Evolutionary conservation across 2,329 filamentous ascomycete species (phyloP), one percentile per base, ranked within the genome.

Genomic region (Colletotrichum eleusines): DNA sequence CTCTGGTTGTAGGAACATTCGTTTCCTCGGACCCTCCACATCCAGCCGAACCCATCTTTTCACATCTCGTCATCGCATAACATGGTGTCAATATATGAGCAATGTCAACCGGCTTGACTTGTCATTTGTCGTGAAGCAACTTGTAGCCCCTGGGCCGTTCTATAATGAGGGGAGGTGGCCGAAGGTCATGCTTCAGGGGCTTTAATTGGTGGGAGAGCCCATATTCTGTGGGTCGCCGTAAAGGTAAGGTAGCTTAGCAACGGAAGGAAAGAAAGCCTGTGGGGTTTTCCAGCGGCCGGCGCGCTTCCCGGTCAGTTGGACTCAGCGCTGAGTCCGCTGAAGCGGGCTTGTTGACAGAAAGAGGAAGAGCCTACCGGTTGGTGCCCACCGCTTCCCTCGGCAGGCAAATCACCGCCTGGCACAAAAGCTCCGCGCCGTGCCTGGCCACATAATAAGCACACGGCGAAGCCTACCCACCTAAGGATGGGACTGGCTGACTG

Each of bases 361-460:
- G 50, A 55, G 23, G 20, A 62, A 35, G 44, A 60, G 44, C 55
- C 42, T 28, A 28, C 28, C 31, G 26, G 46, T 59, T 31, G 44
- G 66, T 54, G 53, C 35, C 69, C 64, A 71, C 69, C 35, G 28
- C 58, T 63, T 54, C 28, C 58, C 35, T 26, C n/a, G 6, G 33
- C 33, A 50, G 42, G 42, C 50, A 61, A 63, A 63, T 68, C 35
- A 20, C 14, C 46, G 23, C 31, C 64, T 59, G 53, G 64, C 64
- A 20, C 42, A 51, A 70, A 57, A 67, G 67, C 67, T 70, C 63
- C 61, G 66, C 33, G 66, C 66, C 35, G 53, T 57, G 66, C 40
- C 51, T 57, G 23, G 50, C 44, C 51, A 50, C 44, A 28, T 65
- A 60, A 58, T 44, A 58, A 58, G 28, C 66, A 35, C 53, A 40